Percentiles rank a stretch among this genome's conserved stretches.
These are phyloP conservation scores for Arthrinium phaeospermum DNA, from an alignment of 2,329 filamentous ascomycete genomes.

Conservation along the genomic window DNA sequence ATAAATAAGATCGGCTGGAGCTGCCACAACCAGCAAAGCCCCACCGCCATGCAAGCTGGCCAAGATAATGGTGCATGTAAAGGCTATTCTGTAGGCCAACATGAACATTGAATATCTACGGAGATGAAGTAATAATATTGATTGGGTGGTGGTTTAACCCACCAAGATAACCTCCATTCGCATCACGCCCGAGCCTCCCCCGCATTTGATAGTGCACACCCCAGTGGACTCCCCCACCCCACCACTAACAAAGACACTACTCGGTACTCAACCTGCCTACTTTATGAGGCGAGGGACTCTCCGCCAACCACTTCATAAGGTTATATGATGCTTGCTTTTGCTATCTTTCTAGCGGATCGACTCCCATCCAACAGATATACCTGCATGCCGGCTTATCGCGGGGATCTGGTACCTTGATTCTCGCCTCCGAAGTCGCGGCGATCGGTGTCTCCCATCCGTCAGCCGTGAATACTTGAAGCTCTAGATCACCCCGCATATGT, in stretches of 20 bases:
- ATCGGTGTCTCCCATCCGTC: background rate
- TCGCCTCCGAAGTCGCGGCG: background rate
- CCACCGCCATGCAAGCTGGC: background rate
- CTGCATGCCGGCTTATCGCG: constrained; percentile 1
- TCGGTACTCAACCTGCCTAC: background rate
- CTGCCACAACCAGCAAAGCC: background rate
- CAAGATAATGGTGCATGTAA: background rate
- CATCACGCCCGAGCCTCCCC: constrained; percentile 2
- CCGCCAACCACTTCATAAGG: background rate
- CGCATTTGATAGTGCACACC: background rate
- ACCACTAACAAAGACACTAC: background rate
- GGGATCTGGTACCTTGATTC: background rate
- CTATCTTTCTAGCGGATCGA: background rate
- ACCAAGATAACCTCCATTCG: background rate
- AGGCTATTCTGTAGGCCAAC: background rate
- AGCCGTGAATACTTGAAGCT: background rate
- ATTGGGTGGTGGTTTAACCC: background rate
- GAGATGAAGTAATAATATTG: background rate
- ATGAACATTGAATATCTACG: background rate
- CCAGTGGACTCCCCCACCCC: background rate
- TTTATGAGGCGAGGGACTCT: background rate
- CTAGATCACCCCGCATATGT: background rate
- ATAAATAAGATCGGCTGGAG: background rate
- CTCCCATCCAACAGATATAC: background rate
- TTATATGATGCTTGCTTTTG: background rate